Base-by-base conservation (phyloP, 2,329 filamentous ascomycete genomes). In the Exophiala aquamarina region DNA sequence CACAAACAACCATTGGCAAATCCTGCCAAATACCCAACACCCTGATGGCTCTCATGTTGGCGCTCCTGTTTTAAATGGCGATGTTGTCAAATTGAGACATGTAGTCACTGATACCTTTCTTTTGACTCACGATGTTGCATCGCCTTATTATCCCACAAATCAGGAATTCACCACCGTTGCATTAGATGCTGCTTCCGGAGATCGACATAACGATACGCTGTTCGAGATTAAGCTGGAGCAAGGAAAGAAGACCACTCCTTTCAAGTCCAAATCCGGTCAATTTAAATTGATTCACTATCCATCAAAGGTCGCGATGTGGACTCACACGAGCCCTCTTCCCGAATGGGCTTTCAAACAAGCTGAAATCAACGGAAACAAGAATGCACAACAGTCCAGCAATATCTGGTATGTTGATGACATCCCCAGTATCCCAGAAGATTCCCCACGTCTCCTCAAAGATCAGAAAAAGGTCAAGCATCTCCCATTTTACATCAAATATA, bases 341-440 rank as follows among this genome's bases (percentile, higher is more conserved):
- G 93, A 98, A 3, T 98, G 93, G 93, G 93, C 80, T 19, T 92
- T 87, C 74, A 93, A 94, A 69, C 93, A 98, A 70, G 92, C 95
- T 63, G 93, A 98, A 68, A 96, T 98, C 75, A 98, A 98, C 69
- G 93, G 93, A 50, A 98, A 98, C 78, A 98, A 98, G 81, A 94
- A 95, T 66, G 75, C 94, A 44, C 77, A 83, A 20, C 87, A 92
- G 54, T 84, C 86, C 65, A 95, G 89, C 66, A 98, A 98, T 66
- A 78, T 95, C 53, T 98, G 93, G 93, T 85, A 87, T 59, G 86
- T 91, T 11, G 93, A 98, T 61, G 89, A 95, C 55, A 87, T 97
- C 42, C 81, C 88, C n/a, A 90, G 85, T 8, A 72, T 97, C 37
- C 74, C 84, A 2, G 75, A 70, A 4, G 89, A 89, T 58, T 82